These are phyloP conservation scores for Mycena citricolor DNA, from an alignment of 1,284 basidiomycete genomes.

Conservation along the genomic window DNA sequence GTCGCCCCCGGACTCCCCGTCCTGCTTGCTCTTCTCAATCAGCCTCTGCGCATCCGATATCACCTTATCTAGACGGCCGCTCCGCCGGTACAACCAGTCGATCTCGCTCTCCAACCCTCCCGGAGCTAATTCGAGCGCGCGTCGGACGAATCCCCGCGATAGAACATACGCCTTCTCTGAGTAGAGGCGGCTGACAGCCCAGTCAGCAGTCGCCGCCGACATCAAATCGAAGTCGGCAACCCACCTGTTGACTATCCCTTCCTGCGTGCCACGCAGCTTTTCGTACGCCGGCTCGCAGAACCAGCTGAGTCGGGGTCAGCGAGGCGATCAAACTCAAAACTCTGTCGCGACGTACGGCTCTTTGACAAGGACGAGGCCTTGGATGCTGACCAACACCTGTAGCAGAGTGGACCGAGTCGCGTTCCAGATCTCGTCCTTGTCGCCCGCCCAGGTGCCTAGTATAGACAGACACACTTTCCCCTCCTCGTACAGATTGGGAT, in stretches of 20 bases:
- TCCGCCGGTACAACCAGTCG: conserved; percentile 69
- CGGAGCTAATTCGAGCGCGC: conserved; percentile 78
- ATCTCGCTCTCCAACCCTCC: conserved; percentile 75
- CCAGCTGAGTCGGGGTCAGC: conserved; percentile 52
- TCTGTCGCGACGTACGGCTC: conserved; percentile 65
- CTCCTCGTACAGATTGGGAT: conserved; percentile 89
- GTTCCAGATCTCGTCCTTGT: conserved; percentile 84
- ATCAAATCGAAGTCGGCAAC: conserved; percentile 13
- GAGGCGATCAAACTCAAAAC: conserved; percentile 2
- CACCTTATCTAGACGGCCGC: conserved; percentile 67
- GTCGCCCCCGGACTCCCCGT: conserved; percentile 28
- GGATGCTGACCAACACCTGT: conserved; percentile 92
- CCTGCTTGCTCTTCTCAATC: conserved; percentile 66
- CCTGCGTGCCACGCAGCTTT: conserved; percentile 85
- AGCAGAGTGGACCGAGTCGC: conserved; percentile 80
- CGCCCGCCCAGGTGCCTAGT: conserved; percentile 89
- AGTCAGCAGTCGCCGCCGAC: neutral
- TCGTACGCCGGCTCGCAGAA: conserved; percentile 92
- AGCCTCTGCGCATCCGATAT: conserved; percentile 62
- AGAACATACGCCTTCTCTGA: conserved; percentile 92
- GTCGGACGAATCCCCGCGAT: conserved; percentile 84
- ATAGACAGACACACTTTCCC: conserved; percentile 94
- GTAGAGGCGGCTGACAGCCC: conserved; percentile 78
- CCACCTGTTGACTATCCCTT: conserved; percentile 82
- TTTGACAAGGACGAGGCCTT: conserved; percentile 88